A percentile compares a stretch with the other conserved stretches of the same genome.
These are phyloP conservation scores for Musa balbisiana DNA, from an alignment of 202 grass and related monocot genomes.

Conservation along the genomic window DNA sequence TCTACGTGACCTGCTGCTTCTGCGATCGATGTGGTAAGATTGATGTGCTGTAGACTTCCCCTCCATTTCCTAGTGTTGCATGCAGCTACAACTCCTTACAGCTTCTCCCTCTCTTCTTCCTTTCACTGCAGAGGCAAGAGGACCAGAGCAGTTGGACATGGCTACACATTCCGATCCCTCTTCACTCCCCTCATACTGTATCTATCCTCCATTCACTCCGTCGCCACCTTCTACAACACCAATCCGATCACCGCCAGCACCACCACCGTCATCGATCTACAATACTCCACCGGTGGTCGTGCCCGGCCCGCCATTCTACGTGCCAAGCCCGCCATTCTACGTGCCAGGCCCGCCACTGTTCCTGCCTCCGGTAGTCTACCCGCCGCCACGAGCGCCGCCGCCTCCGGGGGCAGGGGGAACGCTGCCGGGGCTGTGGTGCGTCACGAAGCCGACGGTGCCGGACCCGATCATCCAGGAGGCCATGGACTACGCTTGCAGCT, in stretches of 20 bases:
- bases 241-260: constrained; percentile 27
- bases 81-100: background rate
- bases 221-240: constrained; percentile 12
- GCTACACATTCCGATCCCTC: constrained; percentile 3
- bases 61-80: background rate
- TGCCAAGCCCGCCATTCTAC: background rate
- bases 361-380: constrained; percentile 75
- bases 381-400: constrained; percentile 56
- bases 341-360: constrained; percentile 29
- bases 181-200: constrained; percentile 33
- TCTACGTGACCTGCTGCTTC: background rate
- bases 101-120: background rate
- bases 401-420: constrained; percentile 26
- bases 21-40: constrained; percentile 3
- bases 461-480: constrained; percentile 88
- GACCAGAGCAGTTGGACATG: constrained; percentile 22
- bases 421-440: constrained; percentile 58
- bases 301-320: constrained; percentile 17
- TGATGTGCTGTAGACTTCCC: background rate
- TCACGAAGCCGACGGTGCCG: constrained; percentile 80
- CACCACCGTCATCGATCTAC: constrained; percentile 6
- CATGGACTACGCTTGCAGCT: constrained; percentile 86
- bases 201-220: constrained; percentile 40
- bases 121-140: constrained; percentile 14
- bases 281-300: constrained; percentile 22